phyloP scores from a whole-genome alignment of 2,329 filamentous ascomycete species.

The Talaromyces piceae region DNA sequence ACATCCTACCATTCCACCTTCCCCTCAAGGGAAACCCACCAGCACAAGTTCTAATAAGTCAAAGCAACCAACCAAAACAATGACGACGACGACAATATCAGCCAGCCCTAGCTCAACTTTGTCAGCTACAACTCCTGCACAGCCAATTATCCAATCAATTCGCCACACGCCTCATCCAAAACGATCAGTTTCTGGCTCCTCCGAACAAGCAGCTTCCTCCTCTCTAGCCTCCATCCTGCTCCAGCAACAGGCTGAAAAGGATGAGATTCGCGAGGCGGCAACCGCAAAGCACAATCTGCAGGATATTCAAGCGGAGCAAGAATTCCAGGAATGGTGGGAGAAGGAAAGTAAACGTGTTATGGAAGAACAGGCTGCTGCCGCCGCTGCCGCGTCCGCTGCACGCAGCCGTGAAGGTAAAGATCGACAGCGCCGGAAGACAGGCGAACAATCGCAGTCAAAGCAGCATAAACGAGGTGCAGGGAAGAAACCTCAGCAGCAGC shows the following conservation, averaged over 20 bases:
- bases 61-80: not conserved
- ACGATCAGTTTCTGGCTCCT: conserved; percentile 39
- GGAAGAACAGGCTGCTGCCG: conserved; percentile 20
- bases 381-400: conserved; percentile 1
- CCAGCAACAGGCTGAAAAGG: conserved; percentile 78
- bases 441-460: not conserved
- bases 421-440: conserved; percentile 10
- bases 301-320: conserved; percentile 94
- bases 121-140: conserved; percentile 14
- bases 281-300: conserved; percentile 76
- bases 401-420: conserved; percentile 8
- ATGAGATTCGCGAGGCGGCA: conserved; percentile 70
- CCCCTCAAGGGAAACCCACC: conserved; percentile 34
- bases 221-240: conserved; percentile 84
- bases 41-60: too few species aligned
- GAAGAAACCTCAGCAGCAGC: not conserved
- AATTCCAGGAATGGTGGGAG: conserved; percentile 66
- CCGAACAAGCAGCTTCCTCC: conserved; percentile 47
- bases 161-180: conserved; percentile 43
- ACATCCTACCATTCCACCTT: conserved; percentile 24
- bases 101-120: conserved; percentile 13
- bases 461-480: not conserved
- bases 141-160: conserved; percentile 32
- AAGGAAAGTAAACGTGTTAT: conserved; percentile 32
- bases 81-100: conserved; percentile 2